These are phyloP conservation scores for Anthracocystis panici-leucophaei DNA, from an alignment of 1,284 basidiomycete genomes.

Conservation along the genomic window DNA sequence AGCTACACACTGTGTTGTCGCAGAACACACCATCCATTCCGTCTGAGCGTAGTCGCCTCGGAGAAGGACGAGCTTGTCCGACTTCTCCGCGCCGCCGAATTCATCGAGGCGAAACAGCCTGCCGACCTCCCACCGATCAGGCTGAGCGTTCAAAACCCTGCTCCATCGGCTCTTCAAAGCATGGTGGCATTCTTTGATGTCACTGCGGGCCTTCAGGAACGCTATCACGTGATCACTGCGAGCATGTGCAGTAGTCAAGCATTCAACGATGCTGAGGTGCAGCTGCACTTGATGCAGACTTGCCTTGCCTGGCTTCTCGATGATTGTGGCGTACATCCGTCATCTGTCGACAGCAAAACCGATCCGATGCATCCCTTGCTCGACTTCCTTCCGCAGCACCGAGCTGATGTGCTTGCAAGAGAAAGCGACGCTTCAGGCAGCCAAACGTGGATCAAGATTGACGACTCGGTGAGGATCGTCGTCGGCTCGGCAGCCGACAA, in stretches of 20 bases:
- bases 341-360: not conserved
- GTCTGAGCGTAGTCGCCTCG: slow-evolving; percentile 35
- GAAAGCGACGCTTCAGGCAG: not conserved
- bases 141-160: slow-evolving; percentile 2
- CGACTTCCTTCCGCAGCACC: not conserved
- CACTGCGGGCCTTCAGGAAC: slow-evolving; percentile 10
- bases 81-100: slow-evolving; percentile 14
- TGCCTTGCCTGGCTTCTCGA: slow-evolving; percentile 24
- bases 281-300: slow-evolving; percentile 7
- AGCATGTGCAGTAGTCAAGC: not conserved
- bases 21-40: slow-evolving; percentile 41
- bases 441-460: slow-evolving; percentile 11
- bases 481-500: not conserved
- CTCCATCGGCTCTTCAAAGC: not conserved
- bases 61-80: slow-evolving; percentile 39
- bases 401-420: not conserved
- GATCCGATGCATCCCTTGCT: not conserved
- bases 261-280: not conserved
- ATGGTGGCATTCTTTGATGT: not conserved
- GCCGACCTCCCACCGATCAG: slow-evolving; percentile 17
- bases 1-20: slow-evolving; percentile 46
- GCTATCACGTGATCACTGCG: slow-evolving; percentile 1
- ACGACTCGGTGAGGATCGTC: not conserved
- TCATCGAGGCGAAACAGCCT: slow-evolving; percentile 18
- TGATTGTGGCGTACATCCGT: slow-evolving; percentile 20